Base-by-base conservation (phyloP, 306 rosid genomes). In the Sicyos baderoa region DNA sequence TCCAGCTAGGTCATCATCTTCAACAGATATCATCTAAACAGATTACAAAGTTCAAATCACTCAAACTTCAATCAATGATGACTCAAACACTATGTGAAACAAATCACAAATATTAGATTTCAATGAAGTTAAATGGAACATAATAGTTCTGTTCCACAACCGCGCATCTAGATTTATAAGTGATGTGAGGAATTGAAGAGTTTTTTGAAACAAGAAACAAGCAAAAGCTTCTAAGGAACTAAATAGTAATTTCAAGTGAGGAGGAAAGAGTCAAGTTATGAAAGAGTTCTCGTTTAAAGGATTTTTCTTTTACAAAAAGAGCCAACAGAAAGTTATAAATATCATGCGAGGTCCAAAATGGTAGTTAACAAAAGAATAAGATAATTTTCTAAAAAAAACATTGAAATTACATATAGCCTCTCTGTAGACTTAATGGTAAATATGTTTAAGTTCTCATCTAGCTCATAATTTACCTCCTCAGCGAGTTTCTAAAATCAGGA, bases 1-100 rank as follows among this genome's bases (percentile, higher is more conserved):
- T 76, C 99, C 99, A 80, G 99, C 99, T 63, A 93, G 99, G 78
- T 93, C 99, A 71, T 93, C 99, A 27, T 93, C 99, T 79, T 93
- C 99, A 79, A 93, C 97, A 23, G 99, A 88, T 58, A 86, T 96
- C 96, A 90, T 93, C 99, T 93, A 82, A 70, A 79, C 21, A 22
- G 49, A 50, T 47, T 45, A 64, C 74, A 72, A 29, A 4, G 69
- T 65, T 75, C 3, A 25, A 25, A 25, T 25, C 29, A 25, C 29
- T 3, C 29, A 25, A 25, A 25, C 29, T 25, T 25, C 65, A 47
- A 76, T 16, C 35, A 42, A 37, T 35, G 56, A 45, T 25, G 19
- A 40, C 21, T 54, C 18, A 9, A 54, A 42, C n/a, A 55, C 8
- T 35, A 45, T 55, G 35, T 71, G 47, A 23, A 73, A 1, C 2